Conservation (phyloP, 2,329 filamentous ascomycete genomes). For the Aspergillus piperis region DNA sequence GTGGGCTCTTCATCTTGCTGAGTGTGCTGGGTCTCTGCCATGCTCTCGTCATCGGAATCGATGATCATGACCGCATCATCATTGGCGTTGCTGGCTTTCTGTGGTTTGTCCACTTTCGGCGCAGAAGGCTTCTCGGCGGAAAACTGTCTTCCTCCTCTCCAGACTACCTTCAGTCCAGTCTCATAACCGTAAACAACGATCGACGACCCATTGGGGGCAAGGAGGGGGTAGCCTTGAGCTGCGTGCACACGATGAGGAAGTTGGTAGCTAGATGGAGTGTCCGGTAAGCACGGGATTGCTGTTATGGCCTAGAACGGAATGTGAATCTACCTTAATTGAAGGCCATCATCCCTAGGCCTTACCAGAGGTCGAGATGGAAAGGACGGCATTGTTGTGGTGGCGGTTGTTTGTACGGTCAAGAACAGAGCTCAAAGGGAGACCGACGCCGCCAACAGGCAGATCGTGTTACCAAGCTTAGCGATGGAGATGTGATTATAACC, state of each 20-base stretch:
- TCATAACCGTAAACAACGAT: slow-evolving; percentile 63
- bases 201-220: slow-evolving; percentile 62
- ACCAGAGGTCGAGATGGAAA: slow-evolving; percentile 42
- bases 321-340: slow-evolving; percentile 44
- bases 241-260: slow-evolving; percentile 59
- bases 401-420: neutral
- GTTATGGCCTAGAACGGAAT: neutral
- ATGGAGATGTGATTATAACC: neutral
- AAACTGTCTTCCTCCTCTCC: slow-evolving; percentile 59
- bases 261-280: slow-evolving; percentile 54
- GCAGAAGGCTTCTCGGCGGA: slow-evolving; percentile 34
- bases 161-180: slow-evolving; percentile 59
- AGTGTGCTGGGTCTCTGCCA: slow-evolving; percentile 31
- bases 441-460: neutral
- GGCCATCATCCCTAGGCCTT: slow-evolving; percentile 40
- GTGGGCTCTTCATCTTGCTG: slow-evolving; percentile 22
- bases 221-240: slow-evolving; percentile 59
- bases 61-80: slow-evolving; percentile 56
- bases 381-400: slow-evolving; percentile 33
- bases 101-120: slow-evolving; percentile 27
- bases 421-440: neutral
- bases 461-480: neutral
- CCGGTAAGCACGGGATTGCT: slow-evolving; percentile 11
- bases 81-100: slow-evolving; percentile 26
- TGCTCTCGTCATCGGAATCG: slow-evolving; percentile 58